Conservation (phyloP, 352 stramenopile species). For the Globisporangium spiculum region DNA sequence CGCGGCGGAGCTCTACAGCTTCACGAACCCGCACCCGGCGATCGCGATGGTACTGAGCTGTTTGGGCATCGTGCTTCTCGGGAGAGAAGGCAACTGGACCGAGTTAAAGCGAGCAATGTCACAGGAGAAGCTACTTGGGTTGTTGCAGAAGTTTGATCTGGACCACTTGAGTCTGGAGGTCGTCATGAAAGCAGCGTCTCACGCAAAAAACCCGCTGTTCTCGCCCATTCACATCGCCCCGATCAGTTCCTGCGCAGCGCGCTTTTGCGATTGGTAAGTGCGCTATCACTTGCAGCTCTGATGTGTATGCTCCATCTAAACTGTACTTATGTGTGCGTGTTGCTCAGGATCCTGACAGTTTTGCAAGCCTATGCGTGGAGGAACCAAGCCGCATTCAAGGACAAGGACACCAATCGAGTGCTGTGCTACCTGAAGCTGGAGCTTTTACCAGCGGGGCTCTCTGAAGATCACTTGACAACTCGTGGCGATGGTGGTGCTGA, state of each 20-base stretch:
- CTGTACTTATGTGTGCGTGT: neutral
- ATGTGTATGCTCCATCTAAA: neutral
- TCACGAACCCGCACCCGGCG: slow-evolving; percentile 71
- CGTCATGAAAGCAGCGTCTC: slow-evolving; percentile 37
- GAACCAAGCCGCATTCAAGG: slow-evolving; percentile 32
- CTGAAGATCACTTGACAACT: neutral
- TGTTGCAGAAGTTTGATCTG: slow-evolving; percentile 47
- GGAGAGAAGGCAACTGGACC: slow-evolving; percentile 31
- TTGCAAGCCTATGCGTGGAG: slow-evolving; percentile 76
- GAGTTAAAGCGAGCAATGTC: slow-evolving; percentile 57
- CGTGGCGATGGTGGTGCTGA: slow-evolving; percentile 2
- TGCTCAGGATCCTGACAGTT: slow-evolving; percentile 45
- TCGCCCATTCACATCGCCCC: slow-evolving; percentile 54
- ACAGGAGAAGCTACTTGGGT: slow-evolving; percentile 61
- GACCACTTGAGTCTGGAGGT: slow-evolving; percentile 28
- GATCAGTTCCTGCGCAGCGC: slow-evolving; percentile 83
- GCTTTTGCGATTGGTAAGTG: slow-evolving; percentile 88
- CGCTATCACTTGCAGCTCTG: neutral
- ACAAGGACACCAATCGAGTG: slow-evolving; percentile 37
- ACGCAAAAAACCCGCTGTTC: slow-evolving; percentile 72
- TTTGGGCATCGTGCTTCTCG: slow-evolving; percentile 52
- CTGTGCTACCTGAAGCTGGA: slow-evolving; percentile 56
- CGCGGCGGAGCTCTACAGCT: slow-evolving; percentile 77
- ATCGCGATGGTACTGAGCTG: slow-evolving; percentile 73
- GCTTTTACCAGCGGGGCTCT: slow-evolving; percentile 28